Conservation (phyloP, 495 filamentous ascomycete genomes). For the Penicillium ucsense region DNA sequence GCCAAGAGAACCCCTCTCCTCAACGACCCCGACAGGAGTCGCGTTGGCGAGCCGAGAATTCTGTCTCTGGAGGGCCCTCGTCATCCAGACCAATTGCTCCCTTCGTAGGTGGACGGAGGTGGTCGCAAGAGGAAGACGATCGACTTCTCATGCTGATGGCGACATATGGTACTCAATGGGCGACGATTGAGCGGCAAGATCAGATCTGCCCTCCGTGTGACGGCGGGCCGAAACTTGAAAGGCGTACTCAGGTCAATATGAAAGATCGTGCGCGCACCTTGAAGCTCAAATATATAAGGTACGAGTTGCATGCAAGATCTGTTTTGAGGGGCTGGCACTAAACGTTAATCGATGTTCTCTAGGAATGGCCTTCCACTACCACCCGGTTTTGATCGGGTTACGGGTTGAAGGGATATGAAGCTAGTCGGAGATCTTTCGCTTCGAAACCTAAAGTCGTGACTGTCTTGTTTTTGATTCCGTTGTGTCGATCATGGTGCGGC, state of each 20-base stretch:
- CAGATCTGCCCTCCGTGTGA: conserved; percentile 7
- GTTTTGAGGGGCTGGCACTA: too few species aligned
- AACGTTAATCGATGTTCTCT: too few species aligned
- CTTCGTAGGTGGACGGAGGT: not conserved
- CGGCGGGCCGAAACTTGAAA: conserved; percentile 32
- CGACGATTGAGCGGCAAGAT: conserved; percentile 20
- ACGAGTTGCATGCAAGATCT: not conserved
- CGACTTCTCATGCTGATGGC: conserved; percentile 20
- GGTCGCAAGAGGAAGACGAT: conserved; percentile 19
- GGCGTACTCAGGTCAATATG: conserved; percentile 65
- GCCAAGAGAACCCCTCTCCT: not conserved
- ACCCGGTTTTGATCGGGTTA: not conserved
- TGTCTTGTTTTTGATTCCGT: not conserved
- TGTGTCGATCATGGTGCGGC: not conserved
- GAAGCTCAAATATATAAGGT: conserved; percentile 14
- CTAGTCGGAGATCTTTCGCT: not conserved
- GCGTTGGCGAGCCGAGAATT: not conserved
- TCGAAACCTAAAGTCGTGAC: not conserved
- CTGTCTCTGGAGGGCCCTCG: not conserved
- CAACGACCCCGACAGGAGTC: not conserved
- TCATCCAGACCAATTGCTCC: not conserved
- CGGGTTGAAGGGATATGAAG: not conserved
- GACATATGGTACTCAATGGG: conserved; percentile 15
- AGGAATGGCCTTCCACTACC: not conserved
- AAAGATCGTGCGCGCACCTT: conserved; percentile 80